Evolutionary conservation across 139 green algal genomes (phyloP).

Genomic region (Chloropicon primus): DNA sequence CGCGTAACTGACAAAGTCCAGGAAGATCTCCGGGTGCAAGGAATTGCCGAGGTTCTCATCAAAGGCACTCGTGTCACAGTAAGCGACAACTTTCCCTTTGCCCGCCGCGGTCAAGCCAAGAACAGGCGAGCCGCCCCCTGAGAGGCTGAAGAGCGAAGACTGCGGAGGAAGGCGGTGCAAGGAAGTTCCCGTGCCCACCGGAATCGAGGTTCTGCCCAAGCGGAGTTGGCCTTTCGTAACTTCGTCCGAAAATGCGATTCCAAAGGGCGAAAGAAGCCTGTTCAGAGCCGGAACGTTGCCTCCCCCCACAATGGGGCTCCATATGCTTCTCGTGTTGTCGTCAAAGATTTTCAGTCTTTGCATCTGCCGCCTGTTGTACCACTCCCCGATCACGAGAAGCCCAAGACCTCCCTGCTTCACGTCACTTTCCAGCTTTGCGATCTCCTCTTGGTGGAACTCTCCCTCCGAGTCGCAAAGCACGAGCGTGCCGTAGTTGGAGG

Average conservation of each 20-base stretch:
- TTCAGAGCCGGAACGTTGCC: slow-evolving; percentile 95
- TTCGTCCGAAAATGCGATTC: slow-evolving; percentile 61
- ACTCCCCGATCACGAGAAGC: slow-evolving; percentile 88
- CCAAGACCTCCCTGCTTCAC: slow-evolving; percentile 44
- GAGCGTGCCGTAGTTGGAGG: slow-evolving; percentile 56
- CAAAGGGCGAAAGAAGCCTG: slow-evolving; percentile 71
- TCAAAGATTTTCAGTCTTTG: slow-evolving; percentile 88
- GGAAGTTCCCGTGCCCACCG: neutral
- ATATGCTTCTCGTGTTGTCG: slow-evolving; percentile 90
- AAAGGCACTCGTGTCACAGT: neutral
- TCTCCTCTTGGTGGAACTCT: slow-evolving; percentile 77
- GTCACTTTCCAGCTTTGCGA: slow-evolving; percentile 62
- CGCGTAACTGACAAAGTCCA: neutral
- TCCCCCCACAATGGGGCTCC: slow-evolving; percentile 41
- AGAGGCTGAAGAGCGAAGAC: neutral
- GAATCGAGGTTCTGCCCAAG: neutral
- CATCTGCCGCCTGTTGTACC: slow-evolving; percentile 80
- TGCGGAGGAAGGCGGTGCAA: neutral
- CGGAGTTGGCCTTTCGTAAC: slow-evolving; percentile 31
- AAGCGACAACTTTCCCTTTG: neutral
- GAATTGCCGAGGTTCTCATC: neutral
- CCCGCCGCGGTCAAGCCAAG: neutral
- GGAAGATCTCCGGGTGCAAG: neutral
- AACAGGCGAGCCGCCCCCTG: neutral
- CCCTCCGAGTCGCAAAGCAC: slow-evolving; percentile 86